Evolutionary conservation across 768 basidiomycete genomes (phyloP).

Genomic region (Scleroderma citrinum): DNA sequence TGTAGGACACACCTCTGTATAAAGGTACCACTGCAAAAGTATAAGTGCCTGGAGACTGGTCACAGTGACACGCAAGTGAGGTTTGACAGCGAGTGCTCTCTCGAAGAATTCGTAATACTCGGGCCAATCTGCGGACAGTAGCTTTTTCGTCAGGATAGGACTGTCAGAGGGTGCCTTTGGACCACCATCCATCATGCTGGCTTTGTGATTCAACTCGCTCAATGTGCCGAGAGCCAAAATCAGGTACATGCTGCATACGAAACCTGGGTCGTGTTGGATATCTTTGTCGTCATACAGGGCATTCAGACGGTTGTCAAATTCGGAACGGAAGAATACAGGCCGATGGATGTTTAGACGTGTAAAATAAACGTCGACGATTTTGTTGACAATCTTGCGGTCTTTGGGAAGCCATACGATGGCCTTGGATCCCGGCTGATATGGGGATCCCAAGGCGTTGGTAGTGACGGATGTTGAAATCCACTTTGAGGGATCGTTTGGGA

Average conservation of each 20-base stretch:
- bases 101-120: slow-evolving; percentile 83
- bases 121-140: slow-evolving; percentile 63
- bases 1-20: slow-evolving; percentile 60
- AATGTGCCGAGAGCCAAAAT: slow-evolving; percentile 77
- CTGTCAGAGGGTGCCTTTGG: slow-evolving; percentile 27
- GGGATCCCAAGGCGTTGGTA: slow-evolving; percentile 35
- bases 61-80: slow-evolving; percentile 77
- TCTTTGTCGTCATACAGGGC: slow-evolving; percentile 57
- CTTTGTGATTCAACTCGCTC: slow-evolving; percentile 73
- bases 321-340: slow-evolving; percentile 64
- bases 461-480: slow-evolving; percentile 56
- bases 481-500: slow-evolving; percentile 53
- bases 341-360: slow-evolving; percentile 71
- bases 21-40: slow-evolving; percentile 83
- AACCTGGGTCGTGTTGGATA: slow-evolving; percentile 65
- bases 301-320: slow-evolving; percentile 60
- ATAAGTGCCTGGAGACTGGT: slow-evolving; percentile 81
- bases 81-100: slow-evolving; percentile 69
- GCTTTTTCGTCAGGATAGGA: slow-evolving; percentile 45
- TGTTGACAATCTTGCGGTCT: slow-evolving; percentile 59
- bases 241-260: slow-evolving; percentile 71
- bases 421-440: slow-evolving; percentile 20
- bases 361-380: slow-evolving; percentile 70
- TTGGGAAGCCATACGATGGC: slow-evolving; percentile 65
- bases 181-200: slow-evolving; percentile 45